These are phyloP conservation scores for Fusarium euwallaceae DNA, from an alignment of 2,329 filamentous ascomycete species.

Conservation along the genomic window DNA sequence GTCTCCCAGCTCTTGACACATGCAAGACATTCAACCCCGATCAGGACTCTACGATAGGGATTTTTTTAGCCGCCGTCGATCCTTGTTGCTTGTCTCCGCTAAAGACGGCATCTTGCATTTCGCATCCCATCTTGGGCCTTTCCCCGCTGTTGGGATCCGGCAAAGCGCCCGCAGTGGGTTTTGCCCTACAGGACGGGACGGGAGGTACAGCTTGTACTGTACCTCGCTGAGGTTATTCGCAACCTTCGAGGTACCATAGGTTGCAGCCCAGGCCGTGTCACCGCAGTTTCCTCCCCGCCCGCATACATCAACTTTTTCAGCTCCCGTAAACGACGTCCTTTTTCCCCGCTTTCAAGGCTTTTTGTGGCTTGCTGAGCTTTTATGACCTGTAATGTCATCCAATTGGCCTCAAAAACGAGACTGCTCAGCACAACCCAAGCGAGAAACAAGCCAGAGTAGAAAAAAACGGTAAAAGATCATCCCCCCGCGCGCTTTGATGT, in stretches of 20 bases:
- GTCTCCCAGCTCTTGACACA: not conserved
- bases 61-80: not conserved
- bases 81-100: not conserved
- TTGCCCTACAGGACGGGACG: not conserved
- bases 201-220: not conserved
- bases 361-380: conserved; percentile 34
- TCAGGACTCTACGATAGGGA: not conserved
- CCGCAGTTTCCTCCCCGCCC: not conserved
- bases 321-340: not conserved
- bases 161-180: not conserved
- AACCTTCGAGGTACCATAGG: not conserved
- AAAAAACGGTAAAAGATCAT: conserved; percentile 2
- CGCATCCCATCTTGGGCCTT: not conserved
- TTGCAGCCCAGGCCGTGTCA: not conserved
- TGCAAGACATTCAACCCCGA: not conserved
- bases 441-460: not conserved
- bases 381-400: not conserved
- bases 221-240: not conserved
- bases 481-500: not conserved
- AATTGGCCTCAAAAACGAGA: conserved; percentile 4
- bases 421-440: not conserved
- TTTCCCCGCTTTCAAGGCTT: not conserved
- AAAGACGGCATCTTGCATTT: conserved; percentile 5
- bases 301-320: not conserved
- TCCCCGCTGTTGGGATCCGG: not conserved